Percentiles rank a stretch among this genome's conserved stretches.
These are phyloP conservation scores for Scenedesmus sp. DNA, from an alignment of 163 green algal species.

Conservation along the genomic window DNA sequence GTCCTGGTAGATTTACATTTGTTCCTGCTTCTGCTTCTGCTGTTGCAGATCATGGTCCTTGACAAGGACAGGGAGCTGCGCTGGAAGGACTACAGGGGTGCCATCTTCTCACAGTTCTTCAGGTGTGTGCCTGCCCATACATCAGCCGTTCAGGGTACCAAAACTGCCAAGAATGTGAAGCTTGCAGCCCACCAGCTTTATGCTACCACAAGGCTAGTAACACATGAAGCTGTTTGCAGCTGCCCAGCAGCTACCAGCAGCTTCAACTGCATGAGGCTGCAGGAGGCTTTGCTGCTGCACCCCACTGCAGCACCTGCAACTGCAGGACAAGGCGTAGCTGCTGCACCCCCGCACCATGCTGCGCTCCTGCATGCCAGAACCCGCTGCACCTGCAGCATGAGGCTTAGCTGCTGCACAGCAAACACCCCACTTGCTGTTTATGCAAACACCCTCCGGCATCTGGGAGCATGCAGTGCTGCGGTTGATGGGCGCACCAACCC, in stretches of 20 bases:
- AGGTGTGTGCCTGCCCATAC: background rate
- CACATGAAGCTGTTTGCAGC: background rate
- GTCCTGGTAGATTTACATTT: background rate
- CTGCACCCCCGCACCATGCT: background rate
- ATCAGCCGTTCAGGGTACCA: background rate
- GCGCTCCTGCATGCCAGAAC: background rate
- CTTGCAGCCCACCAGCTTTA: background rate
- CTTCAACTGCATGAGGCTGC: too few species aligned
- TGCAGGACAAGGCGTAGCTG: too few species aligned
- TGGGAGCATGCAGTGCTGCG: background rate
- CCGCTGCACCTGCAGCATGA: background rate
- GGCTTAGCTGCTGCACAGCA: background rate
- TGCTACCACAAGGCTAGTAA: too few species aligned
- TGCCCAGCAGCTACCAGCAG: background rate
- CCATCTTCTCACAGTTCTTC: slow-evolving; percentile 44
- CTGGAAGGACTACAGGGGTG: slow-evolving; percentile 43
- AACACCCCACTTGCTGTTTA: background rate
- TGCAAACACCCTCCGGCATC: background rate
- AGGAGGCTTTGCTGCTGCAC: too few species aligned
- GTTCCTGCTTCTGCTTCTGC: background rate
- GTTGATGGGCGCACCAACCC: background rate
- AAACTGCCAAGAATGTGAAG: background rate
- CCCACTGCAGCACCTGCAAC: background rate
- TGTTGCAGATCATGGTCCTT: slow-evolving; percentile 45
- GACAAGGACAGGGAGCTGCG: slow-evolving; percentile 50